A percentile compares a stretch with the other conserved stretches of the same genome.
Evolutionary conservation across 1,139 yeast genomes (phyloP).

Genomic region (Pichia sp.): DNA sequence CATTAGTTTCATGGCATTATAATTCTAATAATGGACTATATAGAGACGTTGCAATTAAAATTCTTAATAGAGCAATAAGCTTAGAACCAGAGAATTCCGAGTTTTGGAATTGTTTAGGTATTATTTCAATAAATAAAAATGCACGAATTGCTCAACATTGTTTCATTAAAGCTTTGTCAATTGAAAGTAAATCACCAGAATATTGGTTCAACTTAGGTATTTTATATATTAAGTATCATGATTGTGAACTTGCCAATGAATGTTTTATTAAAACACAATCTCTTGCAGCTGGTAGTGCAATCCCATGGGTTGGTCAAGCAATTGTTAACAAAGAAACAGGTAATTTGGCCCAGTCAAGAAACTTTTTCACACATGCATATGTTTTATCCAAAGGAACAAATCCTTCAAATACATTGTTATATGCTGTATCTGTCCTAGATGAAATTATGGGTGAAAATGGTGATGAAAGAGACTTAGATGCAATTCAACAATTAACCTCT

Average conservation of each 20-base stretch:
- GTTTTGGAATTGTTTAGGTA: constrained; percentile 79
- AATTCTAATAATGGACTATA: constrained; percentile 22
- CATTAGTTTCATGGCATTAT: constrained; percentile 47
- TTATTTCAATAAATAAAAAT: constrained; percentile 45
- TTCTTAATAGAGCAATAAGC: constrained; percentile 61
- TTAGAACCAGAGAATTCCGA: constrained; percentile 63
- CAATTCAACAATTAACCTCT: constrained; percentile 58
- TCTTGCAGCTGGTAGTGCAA: constrained; percentile 66
- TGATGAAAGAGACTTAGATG: constrained; percentile 44
- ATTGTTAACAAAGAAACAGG: constrained; percentile 58
- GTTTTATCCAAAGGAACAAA: constrained; percentile 68
- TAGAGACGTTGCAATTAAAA: constrained; percentile 46
- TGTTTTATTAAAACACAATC: constrained; percentile 74
- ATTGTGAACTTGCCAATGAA: constrained; percentile 63
- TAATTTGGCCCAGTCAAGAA: constrained; percentile 42
- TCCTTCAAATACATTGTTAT: constrained; percentile 65
- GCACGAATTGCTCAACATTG: constrained; percentile 87
- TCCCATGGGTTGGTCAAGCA: constrained; percentile 90
- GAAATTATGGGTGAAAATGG: constrained; percentile 34
- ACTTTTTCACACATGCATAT: constrained; percentile 69
- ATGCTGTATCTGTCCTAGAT: constrained; percentile 53
- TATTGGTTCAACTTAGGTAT: constrained; percentile 83
- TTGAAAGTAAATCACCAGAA: constrained; percentile 60
- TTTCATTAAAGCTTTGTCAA: constrained; percentile 70
- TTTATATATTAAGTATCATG: constrained; percentile 63